phyloP scores from a whole-genome alignment of 2,329 filamentous ascomycete species.

The Venturia pyrina region DNA sequence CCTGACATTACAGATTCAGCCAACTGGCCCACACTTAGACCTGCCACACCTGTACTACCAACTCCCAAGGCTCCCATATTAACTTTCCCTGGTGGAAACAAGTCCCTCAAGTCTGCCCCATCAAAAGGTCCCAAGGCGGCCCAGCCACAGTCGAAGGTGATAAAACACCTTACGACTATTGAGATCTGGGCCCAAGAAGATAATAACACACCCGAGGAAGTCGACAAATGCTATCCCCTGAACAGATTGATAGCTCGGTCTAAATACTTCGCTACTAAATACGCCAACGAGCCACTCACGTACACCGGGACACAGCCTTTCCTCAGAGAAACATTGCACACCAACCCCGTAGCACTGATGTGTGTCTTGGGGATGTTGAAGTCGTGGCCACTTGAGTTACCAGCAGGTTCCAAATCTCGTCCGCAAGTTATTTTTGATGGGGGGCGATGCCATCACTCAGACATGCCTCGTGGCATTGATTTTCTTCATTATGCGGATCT shows the following conservation, averaged over 20 bases:
- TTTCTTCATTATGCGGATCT: too few species aligned
- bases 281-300: background rate
- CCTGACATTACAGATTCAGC: background rate
- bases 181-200: background rate
- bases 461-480: too few species aligned
- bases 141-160: background rate
- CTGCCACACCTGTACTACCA: background rate
- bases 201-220: background rate
- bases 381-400: too few species aligned
- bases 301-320: too few species aligned
- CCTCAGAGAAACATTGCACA: too few species aligned
- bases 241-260: background rate
- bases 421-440: too few species aligned
- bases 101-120: background rate
- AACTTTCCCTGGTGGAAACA: background rate
- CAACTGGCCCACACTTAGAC: background rate
- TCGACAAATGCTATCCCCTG: background rate
- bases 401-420: too few species aligned
- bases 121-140: background rate
- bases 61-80: background rate
- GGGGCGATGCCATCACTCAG: too few species aligned
- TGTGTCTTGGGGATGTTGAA: too few species aligned
- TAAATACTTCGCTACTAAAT: background rate
- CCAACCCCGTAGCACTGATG: too few species aligned
- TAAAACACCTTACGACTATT: too few species aligned